Evolutionary conservation across 257 asterid species (phyloP).

Genomic region (Mentha longifolia): DNA sequence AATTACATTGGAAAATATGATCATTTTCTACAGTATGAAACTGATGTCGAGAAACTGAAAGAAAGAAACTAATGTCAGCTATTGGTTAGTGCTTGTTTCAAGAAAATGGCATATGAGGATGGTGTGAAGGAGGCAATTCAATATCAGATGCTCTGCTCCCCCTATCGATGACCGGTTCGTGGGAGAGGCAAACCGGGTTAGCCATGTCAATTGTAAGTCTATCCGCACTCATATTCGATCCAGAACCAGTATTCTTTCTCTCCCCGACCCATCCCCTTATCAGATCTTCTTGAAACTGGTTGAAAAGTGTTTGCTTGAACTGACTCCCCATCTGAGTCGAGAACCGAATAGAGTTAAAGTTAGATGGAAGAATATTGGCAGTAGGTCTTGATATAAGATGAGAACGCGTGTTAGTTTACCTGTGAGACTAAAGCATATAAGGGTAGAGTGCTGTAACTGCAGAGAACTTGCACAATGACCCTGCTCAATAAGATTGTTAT

Average conservation of each 20-base stretch:
- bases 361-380: neutral
- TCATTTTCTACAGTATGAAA: constrained; percentile 5
- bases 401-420: constrained; percentile 28
- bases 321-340: constrained; percentile 74
- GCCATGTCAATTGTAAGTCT: constrained; percentile 35
- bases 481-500: constrained; percentile 29
- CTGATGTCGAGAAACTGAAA: constrained; percentile 18
- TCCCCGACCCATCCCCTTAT: constrained; percentile 46
- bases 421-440: constrained; percentile 53
- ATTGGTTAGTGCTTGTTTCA: constrained; percentile 7
- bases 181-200: constrained; percentile 41
- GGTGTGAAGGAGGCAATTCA: constrained; percentile 47
- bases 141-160: constrained; percentile 37
- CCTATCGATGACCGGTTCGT: constrained; percentile 33
- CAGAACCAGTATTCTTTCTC: neutral
- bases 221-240: neutral
- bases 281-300: constrained; percentile 23
- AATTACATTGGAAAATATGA: neutral
- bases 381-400: neutral
- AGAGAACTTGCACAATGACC: constrained; percentile 52
- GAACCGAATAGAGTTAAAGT: constrained; percentile 1
- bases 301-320: constrained; percentile 66
- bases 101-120: constrained; percentile 26
- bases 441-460: constrained; percentile 59
- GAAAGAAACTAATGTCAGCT: constrained; percentile 13